Evolutionary conservation across 2,329 filamentous ascomycete species (phyloP), one percentile per base, ranked within the genome.

Genomic region (Trichoderma harzianum): DNA sequence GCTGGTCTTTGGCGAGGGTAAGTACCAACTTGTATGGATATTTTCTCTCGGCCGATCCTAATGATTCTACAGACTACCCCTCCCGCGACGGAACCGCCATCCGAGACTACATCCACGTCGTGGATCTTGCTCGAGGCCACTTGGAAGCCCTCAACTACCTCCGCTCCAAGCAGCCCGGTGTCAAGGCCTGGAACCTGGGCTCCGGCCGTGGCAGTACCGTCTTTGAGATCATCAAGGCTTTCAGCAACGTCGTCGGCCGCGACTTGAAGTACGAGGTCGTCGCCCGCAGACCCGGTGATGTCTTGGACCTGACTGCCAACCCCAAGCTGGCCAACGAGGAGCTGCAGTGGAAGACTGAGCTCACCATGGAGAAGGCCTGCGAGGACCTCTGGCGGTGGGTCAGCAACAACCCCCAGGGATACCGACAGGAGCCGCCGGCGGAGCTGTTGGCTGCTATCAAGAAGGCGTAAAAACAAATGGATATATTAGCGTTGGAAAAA

Each of bases 351-450:
- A 95, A 95, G 86, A 95, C 96, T 1, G 89, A 97, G 84, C 87
- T 92, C 72, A 95, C 93, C 24, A 90, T 99, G 80, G 95, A 98
- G 84, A 90, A 97, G 81, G 95, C 95, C 30, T 99, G 96, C 81
- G 90, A 91, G 76, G 94, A 99, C 82, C 87, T 99, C 75, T 99
- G 96, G 96, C 91, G 90, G 79, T 99, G 96, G 96, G 97, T 97
- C 18, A 88, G 92, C 84, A 98, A 98, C 84, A 98, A 98, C 85
- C 96, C 96, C 28, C 90, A 95, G 84, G 96, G 96, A 26, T 98
- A 98, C 85, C 89, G 93, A 76, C 95, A 98, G 84, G 87, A 94
- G 75, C 94, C 95, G n/a, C 95, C 96, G 0, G 87, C 92, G 75
- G 90, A 92, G 82, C 87, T 98, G 77, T 79, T 98, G 65, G 91